These are phyloP conservation scores for Blakeslea trispora DNA, from an alignment of 371 early-diverging fungal species.

Conservation along the genomic window DNA sequence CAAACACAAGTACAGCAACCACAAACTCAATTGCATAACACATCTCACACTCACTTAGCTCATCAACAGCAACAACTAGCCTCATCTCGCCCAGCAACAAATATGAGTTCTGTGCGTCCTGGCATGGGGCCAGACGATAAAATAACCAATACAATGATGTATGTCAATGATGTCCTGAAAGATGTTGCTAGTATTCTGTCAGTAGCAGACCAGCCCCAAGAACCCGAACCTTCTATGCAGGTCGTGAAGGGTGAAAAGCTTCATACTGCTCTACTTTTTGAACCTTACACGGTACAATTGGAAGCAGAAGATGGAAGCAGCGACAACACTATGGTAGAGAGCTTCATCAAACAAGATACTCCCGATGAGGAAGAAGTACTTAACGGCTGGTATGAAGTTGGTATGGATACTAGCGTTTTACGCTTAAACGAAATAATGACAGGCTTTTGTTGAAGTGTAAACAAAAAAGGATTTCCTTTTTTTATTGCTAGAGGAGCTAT, in stretches of 20 bases:
- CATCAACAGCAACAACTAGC: not conserved
- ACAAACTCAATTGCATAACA: not conserved
- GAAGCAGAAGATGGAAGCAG: conserved; percentile 11
- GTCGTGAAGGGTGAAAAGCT: not conserved
- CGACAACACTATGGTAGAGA: conserved; percentile 4
- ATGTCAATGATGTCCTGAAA: conserved; percentile 39
- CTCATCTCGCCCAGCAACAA: not conserved
- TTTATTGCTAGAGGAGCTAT: not conserved
- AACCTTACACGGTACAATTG: conserved; percentile 8
- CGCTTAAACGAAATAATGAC: conserved; percentile 23
- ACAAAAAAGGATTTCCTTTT: not conserved
- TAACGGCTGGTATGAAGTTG: conserved; percentile 40
- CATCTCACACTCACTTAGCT: no score
- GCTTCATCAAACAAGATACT: not conserved
- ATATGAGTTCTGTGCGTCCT: conserved; percentile 21
- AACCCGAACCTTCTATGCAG: not conserved
- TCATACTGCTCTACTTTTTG: conserved; percentile 12
- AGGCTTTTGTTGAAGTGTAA: conserved; percentile 31
- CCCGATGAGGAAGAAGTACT: conserved; percentile 5
- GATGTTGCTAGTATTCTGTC: conserved; percentile 33
- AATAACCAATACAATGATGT: conserved; percentile 32
- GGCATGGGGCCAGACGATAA: conserved; percentile 41
- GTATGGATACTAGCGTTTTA: conserved; percentile 40
- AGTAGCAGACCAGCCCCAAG: conserved; percentile 10
- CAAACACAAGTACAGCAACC: not conserved